Conservation (phyloP, 257 asterid species). For the Anisodus acutangulus region DNA sequence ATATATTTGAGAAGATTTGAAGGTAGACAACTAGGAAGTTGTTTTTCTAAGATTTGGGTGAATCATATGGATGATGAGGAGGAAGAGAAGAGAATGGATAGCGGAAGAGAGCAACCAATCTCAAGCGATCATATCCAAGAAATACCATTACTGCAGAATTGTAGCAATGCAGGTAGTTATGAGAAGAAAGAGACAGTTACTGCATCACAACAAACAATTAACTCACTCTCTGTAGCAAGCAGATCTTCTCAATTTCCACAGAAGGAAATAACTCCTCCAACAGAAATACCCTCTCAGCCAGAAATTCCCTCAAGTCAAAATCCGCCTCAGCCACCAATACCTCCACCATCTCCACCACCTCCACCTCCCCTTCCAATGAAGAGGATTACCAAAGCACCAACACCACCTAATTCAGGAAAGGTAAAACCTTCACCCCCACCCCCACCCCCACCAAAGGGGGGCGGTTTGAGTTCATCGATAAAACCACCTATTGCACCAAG, state of each 20-base stretch:
- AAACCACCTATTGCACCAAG: slow-evolving; percentile 59
- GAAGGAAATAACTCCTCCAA: background rate
- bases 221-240: slow-evolving; percentile 26
- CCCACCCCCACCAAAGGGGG: slow-evolving; percentile 41
- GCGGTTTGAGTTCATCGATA: slow-evolving; percentile 27
- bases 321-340: slow-evolving; percentile 38
- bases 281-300: background rate
- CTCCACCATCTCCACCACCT: slow-evolving; percentile 40
- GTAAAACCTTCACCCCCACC: slow-evolving; percentile 45
- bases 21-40: slow-evolving; percentile 42
- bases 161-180: slow-evolving; percentile 33
- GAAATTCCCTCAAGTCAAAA: slow-evolving; percentile 20
- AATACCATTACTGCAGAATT: slow-evolving; percentile 57
- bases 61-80: slow-evolving; percentile 64
- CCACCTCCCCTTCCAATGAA: slow-evolving; percentile 42
- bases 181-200: slow-evolving; percentile 21
- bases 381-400: slow-evolving; percentile 30
- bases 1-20: slow-evolving; percentile 57
- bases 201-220: slow-evolving; percentile 15
- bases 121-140: slow-evolving; percentile 51
- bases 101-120: slow-evolving; percentile 43
- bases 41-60: slow-evolving; percentile 73
- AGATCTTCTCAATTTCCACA: slow-evolving; percentile 31
- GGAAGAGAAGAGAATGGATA: slow-evolving; percentile 52
- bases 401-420: slow-evolving; percentile 31